Evolutionary conservation across 2,329 filamentous ascomycete genomes (phyloP).

Genomic region (Alternaria metachromatica): DNA sequence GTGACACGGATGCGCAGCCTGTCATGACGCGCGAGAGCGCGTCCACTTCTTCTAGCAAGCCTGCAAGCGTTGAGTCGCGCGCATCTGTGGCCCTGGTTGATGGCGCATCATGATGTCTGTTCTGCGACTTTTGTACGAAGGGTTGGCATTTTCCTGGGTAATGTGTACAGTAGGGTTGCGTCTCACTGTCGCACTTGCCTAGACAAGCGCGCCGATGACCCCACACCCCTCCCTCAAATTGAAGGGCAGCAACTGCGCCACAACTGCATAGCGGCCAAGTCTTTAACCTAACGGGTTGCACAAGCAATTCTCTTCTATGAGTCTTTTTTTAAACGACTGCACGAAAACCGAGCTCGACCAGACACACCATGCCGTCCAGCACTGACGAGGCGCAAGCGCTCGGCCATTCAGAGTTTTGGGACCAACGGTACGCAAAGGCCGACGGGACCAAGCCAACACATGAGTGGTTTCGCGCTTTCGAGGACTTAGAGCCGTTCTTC

Average conservation of each 20-base stretch:
- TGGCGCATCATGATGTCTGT: not conserved
- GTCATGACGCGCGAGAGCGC: too few relatives aligned
- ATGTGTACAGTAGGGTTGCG: too few relatives aligned
- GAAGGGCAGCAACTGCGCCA: not conserved
- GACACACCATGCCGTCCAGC: constrained; percentile 9
- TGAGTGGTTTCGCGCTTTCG: constrained; percentile 63
- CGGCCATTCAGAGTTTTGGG: constrained; percentile 53
- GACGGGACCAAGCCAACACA: constrained; percentile 50
- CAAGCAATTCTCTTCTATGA: not conserved
- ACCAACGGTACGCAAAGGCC: constrained; percentile 55
- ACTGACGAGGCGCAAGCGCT: constrained; percentile 14
- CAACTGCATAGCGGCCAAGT: not conserved
- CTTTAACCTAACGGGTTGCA: not conserved
- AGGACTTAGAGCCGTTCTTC: constrained; percentile 58
- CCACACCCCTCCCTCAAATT: not conserved
- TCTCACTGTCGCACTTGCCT: too few relatives aligned
- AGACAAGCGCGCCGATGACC: not conserved
- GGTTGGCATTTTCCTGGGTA: not conserved
- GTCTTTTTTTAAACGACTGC: not conserved
- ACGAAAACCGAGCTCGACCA: not conserved
- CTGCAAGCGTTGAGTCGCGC: too few relatives aligned
- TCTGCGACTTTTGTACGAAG: not conserved
- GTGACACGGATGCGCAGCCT: too few relatives aligned
- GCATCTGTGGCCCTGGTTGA: not conserved
- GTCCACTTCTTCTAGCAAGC: too few relatives aligned